Percentiles rank a stretch among this genome's conserved stretches.
Evolutionary conservation across 2,329 filamentous ascomycete genomes (phyloP).

Genomic region (Fusarium armeniacum): DNA sequence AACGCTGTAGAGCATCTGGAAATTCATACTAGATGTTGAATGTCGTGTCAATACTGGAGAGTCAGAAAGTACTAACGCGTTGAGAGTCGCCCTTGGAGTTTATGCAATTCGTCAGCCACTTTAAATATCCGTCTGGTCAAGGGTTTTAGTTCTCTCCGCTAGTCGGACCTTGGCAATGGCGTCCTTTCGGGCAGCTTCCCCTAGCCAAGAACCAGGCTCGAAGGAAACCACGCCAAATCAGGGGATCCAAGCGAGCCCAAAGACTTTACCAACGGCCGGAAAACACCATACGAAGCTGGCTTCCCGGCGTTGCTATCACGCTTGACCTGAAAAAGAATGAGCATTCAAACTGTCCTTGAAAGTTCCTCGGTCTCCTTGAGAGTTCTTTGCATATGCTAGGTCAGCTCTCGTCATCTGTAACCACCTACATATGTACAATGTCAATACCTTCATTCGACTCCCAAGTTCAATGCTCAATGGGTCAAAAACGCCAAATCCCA

Average conservation of each 20-base stretch:
- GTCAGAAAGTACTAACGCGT: slow-evolving; percentile 29
- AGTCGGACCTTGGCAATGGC: slow-evolving; percentile 39
- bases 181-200: slow-evolving; percentile 46
- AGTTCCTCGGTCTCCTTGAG: slow-evolving; percentile 4
- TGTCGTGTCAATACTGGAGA: slow-evolving; percentile 32
- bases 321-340: slow-evolving; percentile 11
- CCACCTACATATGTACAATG: not conserved
- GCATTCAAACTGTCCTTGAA: not conserved
- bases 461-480: slow-evolving; percentile 13
- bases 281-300: slow-evolving; percentile 17
- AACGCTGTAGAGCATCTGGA: not conserved
- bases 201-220: slow-evolving; percentile 32
- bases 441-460: not conserved
- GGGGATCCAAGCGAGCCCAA: slow-evolving; percentile 35
- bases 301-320: not conserved
- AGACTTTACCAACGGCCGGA: slow-evolving; percentile 39
- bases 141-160: slow-evolving; percentile 40
- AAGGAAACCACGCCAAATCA: slow-evolving; percentile 30
- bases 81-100: slow-evolving; percentile 37
- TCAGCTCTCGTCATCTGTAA: not conserved
- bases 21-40: slow-evolving; percentile 8
- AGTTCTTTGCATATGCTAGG: not conserved
- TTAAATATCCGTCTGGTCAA: slow-evolving; percentile 36
- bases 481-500: slow-evolving; percentile 9
- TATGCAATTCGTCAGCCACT: slow-evolving; percentile 45